A percentile compares a stretch with the other conserved stretches of the same genome.
Conservation (phyloP, 2,329 filamentous ascomycete species). For the Plectosphaerella sp. region DNA sequence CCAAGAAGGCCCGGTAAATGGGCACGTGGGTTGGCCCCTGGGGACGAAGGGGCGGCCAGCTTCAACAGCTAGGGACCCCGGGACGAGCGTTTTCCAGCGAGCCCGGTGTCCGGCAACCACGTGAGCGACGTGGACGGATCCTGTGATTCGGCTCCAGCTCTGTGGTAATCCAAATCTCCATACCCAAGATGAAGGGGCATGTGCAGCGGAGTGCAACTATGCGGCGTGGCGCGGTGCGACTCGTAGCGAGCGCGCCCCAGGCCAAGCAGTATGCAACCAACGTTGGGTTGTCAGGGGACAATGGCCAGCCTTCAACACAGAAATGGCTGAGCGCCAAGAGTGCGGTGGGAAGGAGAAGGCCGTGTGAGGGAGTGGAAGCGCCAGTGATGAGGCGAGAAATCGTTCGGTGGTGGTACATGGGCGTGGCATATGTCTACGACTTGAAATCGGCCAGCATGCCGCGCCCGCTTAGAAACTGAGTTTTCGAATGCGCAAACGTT, state of each 20-base stretch:
- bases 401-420: too few species aligned
- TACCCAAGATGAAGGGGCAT: neutral
- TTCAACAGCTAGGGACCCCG: neutral
- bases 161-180: neutral
- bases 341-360: neutral
- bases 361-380: neutral
- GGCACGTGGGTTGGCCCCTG: neutral
- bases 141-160: neutral
- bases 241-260: neutral
- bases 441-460: too few species aligned
- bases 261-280: neutral
- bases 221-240: neutral
- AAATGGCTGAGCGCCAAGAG: neutral
- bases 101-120: neutral
- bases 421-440: too few species aligned
- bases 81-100: neutral
- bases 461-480: too few species aligned
- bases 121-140: neutral
- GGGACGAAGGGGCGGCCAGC: neutral
- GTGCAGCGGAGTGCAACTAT: neutral
- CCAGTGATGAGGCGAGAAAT: too few species aligned
- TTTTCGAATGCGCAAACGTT: too few species aligned
- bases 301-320: neutral
- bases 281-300: neutral
- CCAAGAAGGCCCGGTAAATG: constrained; percentile 47